Evolutionary conservation across 108 stramenopile species (phyloP), one percentile per base, ranked within the genome.

Genomic region (Craspedostauros australis): DNA sequence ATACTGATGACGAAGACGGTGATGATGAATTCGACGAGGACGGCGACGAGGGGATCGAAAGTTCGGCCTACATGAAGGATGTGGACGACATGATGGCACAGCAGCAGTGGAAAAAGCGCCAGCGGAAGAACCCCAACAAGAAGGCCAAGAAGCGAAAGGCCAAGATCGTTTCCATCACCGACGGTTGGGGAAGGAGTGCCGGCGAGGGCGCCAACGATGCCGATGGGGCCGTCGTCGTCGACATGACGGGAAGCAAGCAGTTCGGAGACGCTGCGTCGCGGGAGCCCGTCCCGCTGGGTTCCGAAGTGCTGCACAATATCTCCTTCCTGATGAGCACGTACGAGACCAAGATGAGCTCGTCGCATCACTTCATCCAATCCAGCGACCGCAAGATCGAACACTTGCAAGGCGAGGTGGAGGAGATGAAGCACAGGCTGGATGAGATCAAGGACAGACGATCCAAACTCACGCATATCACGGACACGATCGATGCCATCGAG

Each of bases 251-350:
- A 43, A 79, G 83, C 4, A 18, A 51, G 2, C 9, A 36, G 11
- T 28, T 56, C 19, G 27, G 29, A 29, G 19, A 37, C 8, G 18
- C 27, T 9, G 31, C 47, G 29, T 43, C 26, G 9, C 39, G 29
- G 7, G 37, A n/a, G 6, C 25, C 33, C 15, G 70, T 76, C 31
- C 76, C 58, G 3, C 59, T 95, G 15, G 94, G 84, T 21, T 81
- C 79, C 43, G 94, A 95, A 57, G 54, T 95, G 23, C 57, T 95
- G 25, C 84, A 86, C 72, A 95, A 95, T 60, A 45, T 91, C 4
- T 78, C 82, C 0, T 57, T 88, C 15, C 46, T 91, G 27, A 50
- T 91, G 20, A 75, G 80, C 39, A 88, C 74, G 18, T 56, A 82
- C 36, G 92, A 94, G 54, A 78, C 72, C 54, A 79, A 86, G 51